phyloP scores from a whole-genome alignment of 2,329 filamentous ascomycete genomes.

The Cladorrhinum sp. region DNA sequence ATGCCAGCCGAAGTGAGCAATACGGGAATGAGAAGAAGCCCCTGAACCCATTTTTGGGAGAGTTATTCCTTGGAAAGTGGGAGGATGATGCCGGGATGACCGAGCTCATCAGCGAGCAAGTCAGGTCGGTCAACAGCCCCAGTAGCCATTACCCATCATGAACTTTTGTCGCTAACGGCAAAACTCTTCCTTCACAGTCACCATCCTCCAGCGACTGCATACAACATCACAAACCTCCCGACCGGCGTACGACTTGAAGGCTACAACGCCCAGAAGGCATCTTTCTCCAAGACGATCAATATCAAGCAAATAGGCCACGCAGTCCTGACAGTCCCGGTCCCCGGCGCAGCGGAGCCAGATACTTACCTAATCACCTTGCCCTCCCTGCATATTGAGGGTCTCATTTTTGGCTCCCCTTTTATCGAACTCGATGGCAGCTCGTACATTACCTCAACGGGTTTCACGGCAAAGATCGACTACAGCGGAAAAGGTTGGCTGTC shows the following conservation, averaged over 20 bases:
- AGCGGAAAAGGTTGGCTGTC: slow-evolving; percentile 90
- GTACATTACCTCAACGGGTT: slow-evolving; percentile 83
- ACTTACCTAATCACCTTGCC: slow-evolving; percentile 90
- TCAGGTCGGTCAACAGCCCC: slow-evolving; percentile 53
- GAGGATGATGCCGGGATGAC: slow-evolving; percentile 78
- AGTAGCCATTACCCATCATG: neutral
- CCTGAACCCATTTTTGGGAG: slow-evolving; percentile 91
- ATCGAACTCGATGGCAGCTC: slow-evolving; percentile 84
- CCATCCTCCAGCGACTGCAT: slow-evolving; percentile 92
- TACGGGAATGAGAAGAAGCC: slow-evolving; percentile 96
- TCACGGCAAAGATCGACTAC: slow-evolving; percentile 87
- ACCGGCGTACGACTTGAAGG: slow-evolving; percentile 77
- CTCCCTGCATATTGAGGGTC: slow-evolving; percentile 85
- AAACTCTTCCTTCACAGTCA: slow-evolving; percentile 54
- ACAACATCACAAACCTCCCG: slow-evolving; percentile 83
- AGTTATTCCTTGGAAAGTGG: slow-evolving; percentile 92
- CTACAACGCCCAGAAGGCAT: slow-evolving; percentile 95
- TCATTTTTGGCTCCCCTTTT: slow-evolving; percentile 82
- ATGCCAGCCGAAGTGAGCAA: slow-evolving; percentile 69
- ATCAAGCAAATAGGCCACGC: slow-evolving; percentile 95
- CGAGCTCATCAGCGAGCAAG: slow-evolving; percentile 87
- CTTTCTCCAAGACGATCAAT: slow-evolving; percentile 88
- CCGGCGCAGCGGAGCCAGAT: slow-evolving; percentile 46
- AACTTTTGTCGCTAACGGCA: slow-evolving; percentile 4
- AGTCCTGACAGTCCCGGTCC: slow-evolving; percentile 65